Percentiles rank a stretch among this genome's conserved stretches.
Conservation (phyloP, 2,329 filamentous ascomycete species). For the Cercospora sesami region DNA sequence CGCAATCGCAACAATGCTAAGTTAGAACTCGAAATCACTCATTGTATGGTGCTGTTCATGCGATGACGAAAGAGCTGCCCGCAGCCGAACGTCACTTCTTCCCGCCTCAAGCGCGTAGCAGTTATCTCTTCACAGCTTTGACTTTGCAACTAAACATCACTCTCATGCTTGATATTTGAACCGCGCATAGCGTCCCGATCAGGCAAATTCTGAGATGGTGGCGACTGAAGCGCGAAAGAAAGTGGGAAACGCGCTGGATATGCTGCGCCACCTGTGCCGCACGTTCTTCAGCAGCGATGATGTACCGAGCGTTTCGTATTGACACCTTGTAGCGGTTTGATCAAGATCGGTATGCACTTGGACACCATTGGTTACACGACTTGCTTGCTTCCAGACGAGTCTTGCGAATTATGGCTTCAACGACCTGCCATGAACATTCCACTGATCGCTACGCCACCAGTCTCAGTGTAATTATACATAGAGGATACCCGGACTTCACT, state of each 20-base stretch:
- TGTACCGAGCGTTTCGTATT: not conserved
- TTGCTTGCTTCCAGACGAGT: not conserved
- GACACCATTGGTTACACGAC: not conserved
- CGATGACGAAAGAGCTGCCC: slow-evolving; percentile 1
- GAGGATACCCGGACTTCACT: not conserved
- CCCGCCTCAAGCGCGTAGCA: not conserved
- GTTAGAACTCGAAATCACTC: too few relatives aligned
- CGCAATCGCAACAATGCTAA: not conserved
- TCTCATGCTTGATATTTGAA: not conserved
- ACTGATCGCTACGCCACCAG: not conserved
- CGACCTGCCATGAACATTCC: not conserved
- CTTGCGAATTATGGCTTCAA: not conserved
- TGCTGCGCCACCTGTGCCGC: not conserved
- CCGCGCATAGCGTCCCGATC: not conserved
- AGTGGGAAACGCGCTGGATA: not conserved
- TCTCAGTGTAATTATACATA: slow-evolving; percentile 2
- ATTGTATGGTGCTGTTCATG: too few relatives aligned
- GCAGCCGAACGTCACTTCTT: not conserved
- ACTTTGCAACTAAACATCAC: not conserved
- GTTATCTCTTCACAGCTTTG: not conserved
- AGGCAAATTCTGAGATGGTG: not conserved
- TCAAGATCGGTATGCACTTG: not conserved
- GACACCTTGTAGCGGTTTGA: not conserved
- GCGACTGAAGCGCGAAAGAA: not conserved
- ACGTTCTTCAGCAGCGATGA: not conserved